Base-by-base conservation (phyloP, 371 early-diverging fungal genomes). In the Rhizomucor pusillus region DNA sequence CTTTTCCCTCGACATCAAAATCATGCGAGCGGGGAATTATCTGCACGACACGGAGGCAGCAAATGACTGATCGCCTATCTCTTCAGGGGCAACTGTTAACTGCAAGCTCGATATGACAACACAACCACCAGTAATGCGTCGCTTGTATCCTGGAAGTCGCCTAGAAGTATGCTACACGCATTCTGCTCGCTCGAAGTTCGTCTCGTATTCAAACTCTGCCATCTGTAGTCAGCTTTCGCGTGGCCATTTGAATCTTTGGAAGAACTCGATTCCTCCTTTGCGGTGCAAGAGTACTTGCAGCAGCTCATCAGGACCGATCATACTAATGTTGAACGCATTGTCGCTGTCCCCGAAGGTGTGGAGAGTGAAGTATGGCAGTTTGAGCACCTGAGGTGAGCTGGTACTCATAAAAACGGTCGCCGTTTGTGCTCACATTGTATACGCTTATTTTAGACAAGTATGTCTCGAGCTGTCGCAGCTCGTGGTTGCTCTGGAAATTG, bases 271-370 rank as follows among this genome's bases (percentile, higher is more conserved):
- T 88, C 90, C 5, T 82, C 91, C 0, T 88, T 90, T 50, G 81
- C 87, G 14, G 82, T 88, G 9, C 93, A 94, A 62, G 88, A 90
- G 57, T 90, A 91, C 55, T 72, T 97, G n/a, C 95, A 94, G 60
- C 74, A 80, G 24, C 70, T 85, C 9, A 78, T 94, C 34, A 79
- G 92, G 22, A 52, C 63, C 12, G 85, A 91, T 57, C 77, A 82
- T 11, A 77, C 81, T 39, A 77, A 91, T 45, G 60, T 92, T 7
- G 75, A 80, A 11, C 60, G 25, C 2, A 62, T 93, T 34, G 75
- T 92, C 2, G 64, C 77, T 2, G 52, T 86, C 16, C 97, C 97
- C 0, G 62, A 67, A 4, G 83, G 75, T 18, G 82, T 90, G 18
- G 90, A 91, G 54, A 63, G 66, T 12, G 69, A 83, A 36, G 70